Conservation (phyloP, 768 basidiomycete species). For the Mrakia hoshinonis region DNA sequence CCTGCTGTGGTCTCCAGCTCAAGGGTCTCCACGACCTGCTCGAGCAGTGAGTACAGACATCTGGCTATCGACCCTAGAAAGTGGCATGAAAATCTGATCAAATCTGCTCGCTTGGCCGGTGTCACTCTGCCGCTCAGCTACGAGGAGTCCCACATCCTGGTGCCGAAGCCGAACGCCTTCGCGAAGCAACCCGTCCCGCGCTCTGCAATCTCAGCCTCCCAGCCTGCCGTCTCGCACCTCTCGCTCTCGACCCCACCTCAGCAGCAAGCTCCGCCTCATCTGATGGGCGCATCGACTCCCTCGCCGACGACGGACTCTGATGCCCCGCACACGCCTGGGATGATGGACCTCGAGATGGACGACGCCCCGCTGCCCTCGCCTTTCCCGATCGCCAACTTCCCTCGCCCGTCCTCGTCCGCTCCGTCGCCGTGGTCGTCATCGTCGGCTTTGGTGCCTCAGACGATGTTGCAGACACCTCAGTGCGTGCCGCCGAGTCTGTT, state of each 20-base stretch:
- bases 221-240: slow-evolving; percentile 7
- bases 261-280: slow-evolving; percentile 8
- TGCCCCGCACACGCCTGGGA: slow-evolving; percentile 29
- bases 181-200: slow-evolving; percentile 16
- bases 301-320: slow-evolving; percentile 30
- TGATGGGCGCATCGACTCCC: slow-evolving; percentile 15
- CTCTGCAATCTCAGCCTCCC: neutral
- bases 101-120: neutral
- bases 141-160: slow-evolving; percentile 71
- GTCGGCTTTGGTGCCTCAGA: slow-evolving; percentile 18
- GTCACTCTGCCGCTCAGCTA: no score
- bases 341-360: slow-evolving; percentile 32
- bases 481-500: slow-evolving; percentile 28
- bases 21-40: slow-evolving; percentile 71
- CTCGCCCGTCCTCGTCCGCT: neutral
- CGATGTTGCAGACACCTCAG: slow-evolving; percentile 14
- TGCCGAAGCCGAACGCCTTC: slow-evolving; percentile 32
- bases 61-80: neutral
- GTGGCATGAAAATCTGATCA: neutral
- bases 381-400: slow-evolving; percentile 34
- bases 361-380: slow-evolving; percentile 49
- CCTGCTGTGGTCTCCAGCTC: slow-evolving; percentile 74
- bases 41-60: slow-evolving; percentile 49
- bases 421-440: slow-evolving; percentile 28
- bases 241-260: slow-evolving; percentile 25